Evolutionary conservation across 2,329 filamentous ascomycete genomes (phyloP), one percentile per base, ranked within the genome.

Genomic region (Claviceps sp.): DNA sequence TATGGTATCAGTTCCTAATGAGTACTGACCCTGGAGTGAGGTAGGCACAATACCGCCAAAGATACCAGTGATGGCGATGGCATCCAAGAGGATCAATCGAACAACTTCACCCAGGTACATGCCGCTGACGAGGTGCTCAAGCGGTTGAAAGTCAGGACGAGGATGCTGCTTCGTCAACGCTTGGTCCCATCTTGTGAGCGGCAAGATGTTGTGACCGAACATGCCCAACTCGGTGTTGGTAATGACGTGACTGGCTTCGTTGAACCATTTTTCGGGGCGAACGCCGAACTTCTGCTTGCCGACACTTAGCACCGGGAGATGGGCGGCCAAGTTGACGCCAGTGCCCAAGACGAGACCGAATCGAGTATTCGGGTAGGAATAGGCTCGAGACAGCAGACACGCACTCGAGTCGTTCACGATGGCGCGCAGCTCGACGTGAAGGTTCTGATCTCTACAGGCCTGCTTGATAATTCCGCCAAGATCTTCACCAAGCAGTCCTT

Each of bases 321-420:
- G 79, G 26, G 77, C 79, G 47, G 81, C 79, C 47, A 82, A 76
- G 64, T 86, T 86, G 54, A 81, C 73, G 34, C 82, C 82, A 0
- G 82, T 86, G 18, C 82, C 82, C 26, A 84, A 71, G 51, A 86
- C 84, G 43, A 85, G 72, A 38, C 77, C 77, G 59, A 84, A 81
- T 20, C 79, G 73, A 11, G 81, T 82, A 9, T 77, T 72, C 1
- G 73, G 66, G 59, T 79, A 72, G 18, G 72, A 67, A 60, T 85
- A 83, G 38, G 82, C 78, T 58, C 80, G 75, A 0, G 82, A 83
- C 16, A 86, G 68, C 20, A 86, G 69, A 18, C 81, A 79, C n/a
- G 82, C 81, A 30, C 78, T 77, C 14, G 80, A 80, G 62, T 86
- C 82, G 65, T 86, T 86, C 54, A 84, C 71, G 54, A 85, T 82